Conservation (phyloP, 345 rosid species). For the Populus nigra region DNA sequence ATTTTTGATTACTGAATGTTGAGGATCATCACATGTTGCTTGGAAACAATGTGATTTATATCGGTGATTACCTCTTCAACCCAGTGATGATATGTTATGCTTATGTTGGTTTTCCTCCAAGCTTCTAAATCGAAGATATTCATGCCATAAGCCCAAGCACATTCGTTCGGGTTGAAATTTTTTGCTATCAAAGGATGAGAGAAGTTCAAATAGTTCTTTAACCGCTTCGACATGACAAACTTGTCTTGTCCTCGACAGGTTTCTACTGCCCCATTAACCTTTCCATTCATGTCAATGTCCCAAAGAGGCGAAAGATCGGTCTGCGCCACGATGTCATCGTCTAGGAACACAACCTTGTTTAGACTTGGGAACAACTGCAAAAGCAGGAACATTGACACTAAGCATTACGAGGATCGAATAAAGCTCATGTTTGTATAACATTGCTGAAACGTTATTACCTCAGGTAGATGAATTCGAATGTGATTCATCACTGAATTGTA, state of each 20-base stretch:
- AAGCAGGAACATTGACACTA: not conserved
- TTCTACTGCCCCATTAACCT: slow-evolving; percentile 92
- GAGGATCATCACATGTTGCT: not conserved
- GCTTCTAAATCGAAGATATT: slow-evolving; percentile 81
- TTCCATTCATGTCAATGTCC: slow-evolving; percentile 88
- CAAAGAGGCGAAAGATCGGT: slow-evolving; percentile 89
- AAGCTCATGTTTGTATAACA: too few species aligned
- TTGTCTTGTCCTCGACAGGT: slow-evolving; percentile 80
- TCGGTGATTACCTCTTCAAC: slow-evolving; percentile 63
- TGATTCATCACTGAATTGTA: slow-evolving; percentile 95
- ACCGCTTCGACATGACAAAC: slow-evolving; percentile 79
- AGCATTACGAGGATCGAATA: not conserved
- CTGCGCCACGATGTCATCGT: slow-evolving; percentile 90
- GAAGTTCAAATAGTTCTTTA: slow-evolving; percentile 88
- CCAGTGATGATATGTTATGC: slow-evolving; percentile 86
- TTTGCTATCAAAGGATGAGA: slow-evolving; percentile 67
- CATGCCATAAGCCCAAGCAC: slow-evolving; percentile 99
- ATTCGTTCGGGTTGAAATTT: slow-evolving; percentile 69
- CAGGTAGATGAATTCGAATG: slow-evolving; percentile 87
- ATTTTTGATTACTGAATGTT: not conserved
- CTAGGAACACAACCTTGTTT: slow-evolving; percentile 83
- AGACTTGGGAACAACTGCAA: slow-evolving; percentile 87
- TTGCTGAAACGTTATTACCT: slow-evolving; percentile 41
- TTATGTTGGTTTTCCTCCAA: slow-evolving; percentile 91
- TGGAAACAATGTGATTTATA: not conserved